Evolutionary conservation across 148 eudicot genomes (phyloP).

Genomic region (Chenopodium suecicum): DNA sequence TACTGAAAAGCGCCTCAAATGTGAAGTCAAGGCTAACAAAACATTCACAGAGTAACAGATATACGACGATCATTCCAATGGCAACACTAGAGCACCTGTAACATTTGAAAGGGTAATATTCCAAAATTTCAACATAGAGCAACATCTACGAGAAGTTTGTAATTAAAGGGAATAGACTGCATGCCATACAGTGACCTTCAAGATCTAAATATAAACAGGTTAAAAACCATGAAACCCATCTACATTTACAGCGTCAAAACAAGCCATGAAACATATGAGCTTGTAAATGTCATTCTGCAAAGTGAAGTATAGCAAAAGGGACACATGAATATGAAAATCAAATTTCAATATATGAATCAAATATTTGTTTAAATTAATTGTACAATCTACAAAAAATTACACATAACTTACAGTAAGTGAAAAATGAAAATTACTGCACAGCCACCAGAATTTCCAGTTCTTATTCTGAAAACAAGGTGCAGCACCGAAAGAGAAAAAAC

Average conservation of each 20-base stretch:
- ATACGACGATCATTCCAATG: neutral
- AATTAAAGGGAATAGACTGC: neutral
- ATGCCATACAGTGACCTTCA: neutral
- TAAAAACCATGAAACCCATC: neutral
- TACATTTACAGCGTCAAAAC: neutral
- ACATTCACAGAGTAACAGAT: too few relatives aligned
- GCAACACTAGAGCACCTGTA: neutral
- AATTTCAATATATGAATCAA: neutral
- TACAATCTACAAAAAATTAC: conserved; percentile 30
- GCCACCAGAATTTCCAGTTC: conserved; percentile 4
- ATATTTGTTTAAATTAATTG: conserved; percentile 1
- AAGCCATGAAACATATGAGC: neutral
- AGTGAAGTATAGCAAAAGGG: neutral
- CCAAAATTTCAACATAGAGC: neutral
- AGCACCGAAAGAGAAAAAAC: conserved; percentile 5
- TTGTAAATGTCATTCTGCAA: neutral
- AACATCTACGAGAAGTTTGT: neutral
- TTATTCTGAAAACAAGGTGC: neutral
- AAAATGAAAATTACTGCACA: neutral
- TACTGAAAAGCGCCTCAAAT: neutral
- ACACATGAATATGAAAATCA: neutral
- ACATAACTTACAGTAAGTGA: conserved; percentile 8
- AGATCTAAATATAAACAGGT: too few relatives aligned
- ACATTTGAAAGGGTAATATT: neutral
- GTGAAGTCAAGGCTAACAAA: neutral